Conservation (phyloP, 306 rosid species). For the Pterocarpus santalinus region DNA sequence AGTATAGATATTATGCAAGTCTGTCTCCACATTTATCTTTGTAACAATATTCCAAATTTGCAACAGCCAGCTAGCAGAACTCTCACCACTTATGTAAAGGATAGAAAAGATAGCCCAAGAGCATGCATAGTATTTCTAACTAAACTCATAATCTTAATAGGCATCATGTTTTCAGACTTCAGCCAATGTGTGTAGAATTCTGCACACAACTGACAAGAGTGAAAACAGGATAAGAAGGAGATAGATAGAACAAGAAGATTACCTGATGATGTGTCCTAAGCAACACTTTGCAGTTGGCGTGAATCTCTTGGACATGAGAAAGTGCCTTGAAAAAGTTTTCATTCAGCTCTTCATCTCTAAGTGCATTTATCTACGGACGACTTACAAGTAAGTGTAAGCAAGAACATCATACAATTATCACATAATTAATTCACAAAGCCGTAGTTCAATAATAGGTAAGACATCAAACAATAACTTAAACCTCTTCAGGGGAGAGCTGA, state of each 20-base stretch:
- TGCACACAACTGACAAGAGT: slow-evolving; percentile 2
- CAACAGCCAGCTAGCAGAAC: slow-evolving; percentile 16
- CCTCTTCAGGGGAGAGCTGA: slow-evolving; percentile 92
- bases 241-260: slow-evolving; percentile 31
- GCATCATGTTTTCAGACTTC: slow-evolving; percentile 36
- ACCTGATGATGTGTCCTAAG: slow-evolving; percentile 99
- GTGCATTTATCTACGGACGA: slow-evolving; percentile 71
- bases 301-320: slow-evolving; percentile 96
- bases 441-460: slow-evolving; percentile 27
- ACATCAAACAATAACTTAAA: slow-evolving; percentile 43
- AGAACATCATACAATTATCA: slow-evolving; percentile 4
- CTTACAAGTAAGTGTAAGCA: slow-evolving; percentile 42
- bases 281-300: slow-evolving; percentile 88
- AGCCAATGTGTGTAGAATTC: slow-evolving; percentile 18
- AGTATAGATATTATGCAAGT: slow-evolving; percentile 14
- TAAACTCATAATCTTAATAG: slow-evolving; percentile 34
- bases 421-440: slow-evolving; percentile 31
- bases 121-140: slow-evolving; percentile 12
- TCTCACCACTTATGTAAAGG: slow-evolving; percentile 33
- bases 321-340: slow-evolving; percentile 91
- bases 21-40: slow-evolving; percentile 18
- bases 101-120: background rate
- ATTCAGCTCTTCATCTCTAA: slow-evolving; percentile 87
- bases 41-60: slow-evolving; percentile 10
- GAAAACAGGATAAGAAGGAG: slow-evolving; percentile 29